phyloP scores from a whole-genome alignment of 768 basidiomycete species.

The Leccinum incarnatum region DNA sequence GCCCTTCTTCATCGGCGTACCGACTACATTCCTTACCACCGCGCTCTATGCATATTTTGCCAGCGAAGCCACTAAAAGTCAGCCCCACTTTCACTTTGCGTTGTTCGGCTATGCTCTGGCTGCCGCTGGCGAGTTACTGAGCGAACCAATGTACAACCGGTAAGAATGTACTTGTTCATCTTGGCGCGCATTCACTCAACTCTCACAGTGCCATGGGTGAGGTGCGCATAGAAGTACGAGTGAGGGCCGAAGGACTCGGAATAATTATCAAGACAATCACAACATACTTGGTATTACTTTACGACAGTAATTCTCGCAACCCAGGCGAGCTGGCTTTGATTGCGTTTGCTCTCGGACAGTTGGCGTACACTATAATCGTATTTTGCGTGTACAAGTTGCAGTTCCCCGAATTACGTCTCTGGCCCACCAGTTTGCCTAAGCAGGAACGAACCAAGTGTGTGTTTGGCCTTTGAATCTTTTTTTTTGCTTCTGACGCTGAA shows the following conservation, averaged over 20 bases:
- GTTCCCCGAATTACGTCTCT: slow-evolving; percentile 36
- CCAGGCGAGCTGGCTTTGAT: slow-evolving; percentile 57
- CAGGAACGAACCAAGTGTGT: slow-evolving; percentile 22
- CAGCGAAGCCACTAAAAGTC: slow-evolving; percentile 51
- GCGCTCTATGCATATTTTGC: slow-evolving; percentile 54
- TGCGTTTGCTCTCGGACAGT: slow-evolving; percentile 86
- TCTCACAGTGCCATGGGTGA: slow-evolving; percentile 61
- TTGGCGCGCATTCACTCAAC: slow-evolving; percentile 16
- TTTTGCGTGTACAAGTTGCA: slow-evolving; percentile 52
- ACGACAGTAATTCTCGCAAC: slow-evolving; percentile 36
- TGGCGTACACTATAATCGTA: slow-evolving; percentile 63
- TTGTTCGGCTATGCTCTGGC: slow-evolving; percentile 70
- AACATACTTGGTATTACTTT: slow-evolving; percentile 66
- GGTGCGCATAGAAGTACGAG: slow-evolving; percentile 65
- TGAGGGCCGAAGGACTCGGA: slow-evolving; percentile 83
- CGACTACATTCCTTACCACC: slow-evolving; percentile 53
- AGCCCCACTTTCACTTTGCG: slow-evolving; percentile 63
- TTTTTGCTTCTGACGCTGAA: neutral
- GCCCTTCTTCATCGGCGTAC: slow-evolving; percentile 67
- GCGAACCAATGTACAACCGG: slow-evolving; percentile 82
- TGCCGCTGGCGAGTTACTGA: slow-evolving; percentile 71
- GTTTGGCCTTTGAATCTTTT: neutral
- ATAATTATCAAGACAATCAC: slow-evolving; percentile 69
- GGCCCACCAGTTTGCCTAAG: slow-evolving; percentile 29
- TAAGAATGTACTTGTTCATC: slow-evolving; percentile 32